Conservation (phyloP, 176 grass and related monocot genomes). For the Neostapfia colusana region DNA sequence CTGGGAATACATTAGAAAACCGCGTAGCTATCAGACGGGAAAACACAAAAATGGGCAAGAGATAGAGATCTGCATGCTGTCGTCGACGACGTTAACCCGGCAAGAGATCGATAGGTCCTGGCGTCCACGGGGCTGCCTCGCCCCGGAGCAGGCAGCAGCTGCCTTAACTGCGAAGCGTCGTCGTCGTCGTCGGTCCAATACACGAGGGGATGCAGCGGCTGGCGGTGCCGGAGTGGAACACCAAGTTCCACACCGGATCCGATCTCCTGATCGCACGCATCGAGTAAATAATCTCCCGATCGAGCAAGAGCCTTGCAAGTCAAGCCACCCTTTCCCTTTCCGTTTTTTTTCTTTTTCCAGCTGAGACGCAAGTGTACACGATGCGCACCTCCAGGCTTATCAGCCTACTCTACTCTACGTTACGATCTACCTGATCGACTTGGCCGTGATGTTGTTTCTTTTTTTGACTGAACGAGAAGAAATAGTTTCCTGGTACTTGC, state of each 20-base stretch:
- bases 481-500: background rate
- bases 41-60: background rate
- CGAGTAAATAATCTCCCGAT: background rate
- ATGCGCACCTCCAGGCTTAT: background rate
- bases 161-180: slow-evolving; percentile 27
- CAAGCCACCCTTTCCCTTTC: slow-evolving; percentile 1
- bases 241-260: slow-evolving; percentile 17
- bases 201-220: background rate
- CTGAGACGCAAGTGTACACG: background rate
- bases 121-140: background rate
- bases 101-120: background rate
- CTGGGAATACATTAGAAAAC: background rate
- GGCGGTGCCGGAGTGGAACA: slow-evolving; percentile 16
- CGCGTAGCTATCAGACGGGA: background rate
- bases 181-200: background rate
- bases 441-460: background rate
- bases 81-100: background rate
- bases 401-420: background rate
- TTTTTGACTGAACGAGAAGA: background rate
- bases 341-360: too few species aligned
- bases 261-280: background rate
- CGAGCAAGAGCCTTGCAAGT: background rate
- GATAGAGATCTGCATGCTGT: background rate
- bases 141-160: background rate
- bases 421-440: background rate